Percentiles rank a stretch among this genome's conserved stretches.
Conservation (phyloP, 176 grass and related monocot species). For the Thalia dealbata region DNA sequence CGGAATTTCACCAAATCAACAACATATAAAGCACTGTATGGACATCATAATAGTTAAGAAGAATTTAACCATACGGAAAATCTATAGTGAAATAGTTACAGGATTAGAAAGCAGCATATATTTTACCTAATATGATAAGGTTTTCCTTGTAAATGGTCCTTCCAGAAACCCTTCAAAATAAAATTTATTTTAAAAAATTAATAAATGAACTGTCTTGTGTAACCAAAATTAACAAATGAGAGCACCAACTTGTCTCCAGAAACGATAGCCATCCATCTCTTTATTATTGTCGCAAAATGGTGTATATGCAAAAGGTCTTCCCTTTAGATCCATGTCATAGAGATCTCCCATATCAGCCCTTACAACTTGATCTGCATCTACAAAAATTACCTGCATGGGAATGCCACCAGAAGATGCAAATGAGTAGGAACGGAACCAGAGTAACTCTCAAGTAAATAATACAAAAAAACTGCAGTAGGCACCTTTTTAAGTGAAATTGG, state of each 20-base stretch:
- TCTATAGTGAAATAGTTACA: conserved; percentile 6
- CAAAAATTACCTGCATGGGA: conserved; percentile 82
- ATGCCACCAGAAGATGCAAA: background rate
- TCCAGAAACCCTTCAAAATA: conserved; percentile 84
- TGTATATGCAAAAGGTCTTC: conserved; percentile 87
- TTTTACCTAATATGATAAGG: conserved; percentile 92
- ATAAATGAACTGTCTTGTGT: too few species aligned
- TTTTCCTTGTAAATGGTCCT: conserved; percentile 87
- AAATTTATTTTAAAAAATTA: too few species aligned
- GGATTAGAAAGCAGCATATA: conserved; percentile 2
- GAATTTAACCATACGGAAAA: background rate
- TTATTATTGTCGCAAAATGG: conserved; percentile 99
- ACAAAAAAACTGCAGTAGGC: conserved; percentile 17
- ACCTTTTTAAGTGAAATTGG: conserved; percentile 94
- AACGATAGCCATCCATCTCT: conserved; percentile 97
- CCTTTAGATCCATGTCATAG: conserved; percentile 95
- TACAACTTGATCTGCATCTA: conserved; percentile 97
- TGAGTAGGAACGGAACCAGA: conserved; percentile 4
- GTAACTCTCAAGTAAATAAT: background rate
- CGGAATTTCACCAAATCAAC: conserved; percentile 95
- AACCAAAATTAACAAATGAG: background rate
- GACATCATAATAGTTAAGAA: conserved; percentile 15
- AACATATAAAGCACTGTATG: conserved; percentile 85
- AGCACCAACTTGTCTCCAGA: conserved; percentile 94
- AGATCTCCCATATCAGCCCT: conserved; percentile 98